Conservation (phyloP, 805 yeast species). For the Saccharomyces paradoxus region DNA sequence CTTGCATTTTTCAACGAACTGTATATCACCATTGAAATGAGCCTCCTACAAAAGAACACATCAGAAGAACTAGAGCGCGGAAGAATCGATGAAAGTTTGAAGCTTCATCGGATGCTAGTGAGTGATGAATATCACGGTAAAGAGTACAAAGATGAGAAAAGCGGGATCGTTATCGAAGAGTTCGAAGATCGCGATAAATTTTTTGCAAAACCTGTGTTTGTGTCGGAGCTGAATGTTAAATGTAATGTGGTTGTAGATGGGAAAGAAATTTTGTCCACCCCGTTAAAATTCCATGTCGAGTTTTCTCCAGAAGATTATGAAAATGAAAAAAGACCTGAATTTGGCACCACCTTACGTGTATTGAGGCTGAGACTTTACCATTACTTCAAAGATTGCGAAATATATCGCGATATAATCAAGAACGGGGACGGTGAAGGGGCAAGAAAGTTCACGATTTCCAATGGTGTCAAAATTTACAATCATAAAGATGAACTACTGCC, state of each 20-base stretch:
- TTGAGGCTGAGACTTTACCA: constrained; percentile 49
- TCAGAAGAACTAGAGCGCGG: constrained; percentile 27
- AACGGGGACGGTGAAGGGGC: constrained; percentile 3
- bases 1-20: constrained; percentile 29
- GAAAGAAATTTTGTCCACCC: constrained; percentile 22
- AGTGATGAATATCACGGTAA: constrained; percentile 29
- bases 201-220: constrained; percentile 66
- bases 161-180: constrained; percentile 29
- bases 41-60: constrained; percentile 25
- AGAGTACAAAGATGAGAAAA: constrained; percentile 26
- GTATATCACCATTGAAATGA: constrained; percentile 30
- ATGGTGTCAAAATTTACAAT: constrained; percentile 33
- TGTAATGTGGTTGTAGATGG: constrained; percentile 34
- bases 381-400: constrained; percentile 41
- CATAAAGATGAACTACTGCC: constrained; percentile 26
- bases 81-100: constrained; percentile 24
- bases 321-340: constrained; percentile 48
- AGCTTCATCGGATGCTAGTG: constrained; percentile 24
- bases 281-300: constrained; percentile 59
- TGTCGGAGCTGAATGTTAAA: constrained; percentile 61
- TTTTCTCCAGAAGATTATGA: constrained; percentile 77
- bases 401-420: constrained; percentile 22
- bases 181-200: constrained; percentile 50
- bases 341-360: constrained; percentile 60
- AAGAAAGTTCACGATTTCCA: constrained; percentile 23